Evolutionary conservation across 306 rosid genomes (phyloP).

Genomic region (Bauhinia variegata): DNA sequence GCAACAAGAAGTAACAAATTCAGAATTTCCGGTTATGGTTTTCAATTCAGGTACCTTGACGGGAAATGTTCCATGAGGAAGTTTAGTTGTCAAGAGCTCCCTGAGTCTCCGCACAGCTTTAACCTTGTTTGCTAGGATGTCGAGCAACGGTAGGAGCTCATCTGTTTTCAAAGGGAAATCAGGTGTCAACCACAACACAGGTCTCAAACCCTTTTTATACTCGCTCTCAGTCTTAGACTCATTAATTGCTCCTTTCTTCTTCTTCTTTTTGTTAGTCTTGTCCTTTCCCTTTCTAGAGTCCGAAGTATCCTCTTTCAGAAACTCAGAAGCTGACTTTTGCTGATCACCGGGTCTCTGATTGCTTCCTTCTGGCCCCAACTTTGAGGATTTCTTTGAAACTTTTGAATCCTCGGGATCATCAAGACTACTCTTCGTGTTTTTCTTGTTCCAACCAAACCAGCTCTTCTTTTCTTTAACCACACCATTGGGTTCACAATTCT

Average conservation of each 20-base stretch:
- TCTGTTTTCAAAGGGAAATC: conserved; percentile 98
- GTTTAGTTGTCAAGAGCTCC: conserved; percentile 97
- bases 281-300: conserved; percentile 87
- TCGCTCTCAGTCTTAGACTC: conserved; percentile 92
- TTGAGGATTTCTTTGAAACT: conserved; percentile 68
- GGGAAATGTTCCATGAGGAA: conserved; percentile 93
- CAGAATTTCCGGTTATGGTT: conserved; percentile 21
- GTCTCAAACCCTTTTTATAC: conserved; percentile 97
- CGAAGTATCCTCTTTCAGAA: conserved; percentile 60
- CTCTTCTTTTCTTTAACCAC: conserved; percentile 84
- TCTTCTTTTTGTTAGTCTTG: conserved; percentile 75
- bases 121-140: conserved; percentile 94
- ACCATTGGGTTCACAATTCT: conserved; percentile 74
- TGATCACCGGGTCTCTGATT: conserved; percentile 67
- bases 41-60: conserved; percentile 64
- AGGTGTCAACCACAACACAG: conserved; percentile 96
- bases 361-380: conserved; percentile 75
- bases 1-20: neutral
- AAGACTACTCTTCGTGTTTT: conserved; percentile 56
- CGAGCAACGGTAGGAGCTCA: conserved; percentile 94
- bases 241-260: conserved; percentile 68
- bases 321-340: conserved; percentile 70
- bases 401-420: conserved; percentile 82
- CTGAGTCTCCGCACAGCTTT: conserved; percentile 95
- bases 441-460: conserved; percentile 99